Percentiles rank a stretch among this genome's conserved stretches.
phyloP scores from a whole-genome alignment of 2,329 filamentous ascomycete genomes.

The Chaetomiaceae sp. region DNA sequence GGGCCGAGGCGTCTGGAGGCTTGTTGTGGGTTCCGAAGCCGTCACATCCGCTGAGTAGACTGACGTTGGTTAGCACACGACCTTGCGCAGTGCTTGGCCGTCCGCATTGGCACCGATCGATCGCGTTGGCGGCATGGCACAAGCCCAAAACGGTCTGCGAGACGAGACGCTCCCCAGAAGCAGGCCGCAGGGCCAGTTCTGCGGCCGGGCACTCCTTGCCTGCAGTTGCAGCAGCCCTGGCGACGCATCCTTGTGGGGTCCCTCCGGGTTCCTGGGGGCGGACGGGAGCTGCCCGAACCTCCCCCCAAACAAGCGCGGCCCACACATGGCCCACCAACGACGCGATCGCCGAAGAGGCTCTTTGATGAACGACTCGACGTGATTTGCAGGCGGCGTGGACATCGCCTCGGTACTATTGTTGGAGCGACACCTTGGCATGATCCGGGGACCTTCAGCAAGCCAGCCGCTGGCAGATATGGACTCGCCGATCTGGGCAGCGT shows the following conservation, averaged over 20 bases:
- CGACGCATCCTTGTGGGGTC: slow-evolving; percentile 12
- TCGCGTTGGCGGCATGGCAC: slow-evolving; percentile 4
- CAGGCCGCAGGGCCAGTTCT: slow-evolving; percentile 14
- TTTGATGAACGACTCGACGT: slow-evolving; percentile 1
- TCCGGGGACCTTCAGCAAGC: slow-evolving; percentile 1
- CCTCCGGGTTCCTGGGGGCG: slow-evolving; percentile 6
- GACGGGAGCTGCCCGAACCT: slow-evolving; percentile 13
- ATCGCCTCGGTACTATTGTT: slow-evolving; percentile 7
- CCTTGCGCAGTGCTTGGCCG: too few relatives aligned
- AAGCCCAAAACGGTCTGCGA: slow-evolving; percentile 10
- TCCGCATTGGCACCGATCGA: too few relatives aligned
- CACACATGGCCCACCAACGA: slow-evolving; percentile 5
- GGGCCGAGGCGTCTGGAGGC: not conserved
- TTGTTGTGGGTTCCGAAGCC: not conserved
- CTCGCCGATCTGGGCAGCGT: too few relatives aligned
- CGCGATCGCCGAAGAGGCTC: slow-evolving; percentile 15
- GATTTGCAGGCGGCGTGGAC: slow-evolving; percentile 16
- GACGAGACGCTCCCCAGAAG: slow-evolving; percentile 6
- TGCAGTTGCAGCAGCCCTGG: not conserved
- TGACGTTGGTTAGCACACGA: not conserved
- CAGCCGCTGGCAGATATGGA: too few relatives aligned
- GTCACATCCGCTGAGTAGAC: not conserved
- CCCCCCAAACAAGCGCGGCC: too few relatives aligned
- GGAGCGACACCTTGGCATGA: not conserved
- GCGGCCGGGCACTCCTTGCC: slow-evolving; percentile 14